Percentiles rank a stretch among this genome's conserved stretches.
Conservation (phyloP, 331 rosid species). For the Phaseolus coccineus region DNA sequence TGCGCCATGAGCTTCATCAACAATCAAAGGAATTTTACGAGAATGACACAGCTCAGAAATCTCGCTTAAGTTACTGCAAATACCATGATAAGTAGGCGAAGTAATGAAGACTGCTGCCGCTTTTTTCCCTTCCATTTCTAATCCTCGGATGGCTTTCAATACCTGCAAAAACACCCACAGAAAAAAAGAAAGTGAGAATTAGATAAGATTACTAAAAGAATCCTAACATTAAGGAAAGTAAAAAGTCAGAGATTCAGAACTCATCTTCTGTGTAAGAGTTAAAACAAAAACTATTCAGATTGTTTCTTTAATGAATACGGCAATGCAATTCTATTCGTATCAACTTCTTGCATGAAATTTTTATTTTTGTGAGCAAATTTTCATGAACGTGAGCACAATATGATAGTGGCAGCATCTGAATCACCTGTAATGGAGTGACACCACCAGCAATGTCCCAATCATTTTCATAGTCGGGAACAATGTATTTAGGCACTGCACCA, state of each 20-base stretch:
- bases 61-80: slow-evolving; percentile 71
- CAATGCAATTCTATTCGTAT: slow-evolving; percentile 28
- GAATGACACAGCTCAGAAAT: slow-evolving; percentile 79
- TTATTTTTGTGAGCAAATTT: background rate
- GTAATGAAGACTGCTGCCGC: slow-evolving; percentile 81
- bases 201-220: background rate
- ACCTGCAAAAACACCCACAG: slow-evolving; percentile 57
- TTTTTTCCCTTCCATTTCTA: slow-evolving; percentile 64
- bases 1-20: slow-evolving; percentile 97
- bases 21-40: slow-evolving; percentile 75
- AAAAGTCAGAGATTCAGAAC: slow-evolving; percentile 24
- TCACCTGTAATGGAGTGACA: slow-evolving; percentile 70
- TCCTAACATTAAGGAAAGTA: background rate
- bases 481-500: slow-evolving; percentile 84
- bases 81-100: slow-evolving; percentile 88
- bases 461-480: slow-evolving; percentile 69
- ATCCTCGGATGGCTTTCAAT: slow-evolving; percentile 63
- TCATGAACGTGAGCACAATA: background rate
- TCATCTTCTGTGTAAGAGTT: background rate
- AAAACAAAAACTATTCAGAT: background rate
- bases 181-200: background rate
- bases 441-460: slow-evolving; percentile 82
- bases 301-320: background rate
- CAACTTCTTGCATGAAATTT: slow-evolving; percentile 6
- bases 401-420: slow-evolving; percentile 38